Percentiles rank a stretch among this genome's conserved stretches.
Conservation (phyloP, 768 basidiomycete species). For the Calocybe gangraenosa region DNA sequence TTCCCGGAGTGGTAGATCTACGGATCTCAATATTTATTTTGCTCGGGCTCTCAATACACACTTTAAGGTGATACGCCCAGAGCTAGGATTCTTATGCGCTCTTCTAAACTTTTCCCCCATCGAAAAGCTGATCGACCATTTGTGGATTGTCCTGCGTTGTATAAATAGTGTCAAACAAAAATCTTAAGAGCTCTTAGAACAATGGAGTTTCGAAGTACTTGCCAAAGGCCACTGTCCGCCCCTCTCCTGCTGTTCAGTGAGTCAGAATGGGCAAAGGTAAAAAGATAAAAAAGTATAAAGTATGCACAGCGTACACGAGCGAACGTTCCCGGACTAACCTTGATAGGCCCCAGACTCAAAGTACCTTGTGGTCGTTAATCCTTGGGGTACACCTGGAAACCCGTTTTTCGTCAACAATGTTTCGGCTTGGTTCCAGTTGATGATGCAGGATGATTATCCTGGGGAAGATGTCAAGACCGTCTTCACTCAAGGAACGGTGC, state of each 20-base stretch:
- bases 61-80: no score
- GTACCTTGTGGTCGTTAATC: slow-evolving; percentile 24
- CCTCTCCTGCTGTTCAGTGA: no score
- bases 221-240: no score
- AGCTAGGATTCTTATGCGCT: no score
- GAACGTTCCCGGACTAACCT: neutral
- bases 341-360: slow-evolving; percentile 12
- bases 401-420: slow-evolving; percentile 24
- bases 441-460: slow-evolving; percentile 27
- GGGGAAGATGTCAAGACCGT: slow-evolving; percentile 21
- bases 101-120: no score
- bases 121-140: no score
- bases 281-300: slow-evolving; percentile 6
- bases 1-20: slow-evolving; percentile 84
- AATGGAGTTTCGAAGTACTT: no score
- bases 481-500: slow-evolving; percentile 28
- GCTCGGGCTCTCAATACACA: no score
- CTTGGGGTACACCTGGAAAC: slow-evolving; percentile 22
- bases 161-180: no score
- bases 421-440: slow-evolving; percentile 30
- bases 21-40: slow-evolving; percentile 43
- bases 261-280: slow-evolving; percentile 3
- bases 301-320: neutral
- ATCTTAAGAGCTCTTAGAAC: no score
- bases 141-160: no score